Conservation (phyloP, 169 alveolate species). For the Cryptosporidium tyzzeri region DNA sequence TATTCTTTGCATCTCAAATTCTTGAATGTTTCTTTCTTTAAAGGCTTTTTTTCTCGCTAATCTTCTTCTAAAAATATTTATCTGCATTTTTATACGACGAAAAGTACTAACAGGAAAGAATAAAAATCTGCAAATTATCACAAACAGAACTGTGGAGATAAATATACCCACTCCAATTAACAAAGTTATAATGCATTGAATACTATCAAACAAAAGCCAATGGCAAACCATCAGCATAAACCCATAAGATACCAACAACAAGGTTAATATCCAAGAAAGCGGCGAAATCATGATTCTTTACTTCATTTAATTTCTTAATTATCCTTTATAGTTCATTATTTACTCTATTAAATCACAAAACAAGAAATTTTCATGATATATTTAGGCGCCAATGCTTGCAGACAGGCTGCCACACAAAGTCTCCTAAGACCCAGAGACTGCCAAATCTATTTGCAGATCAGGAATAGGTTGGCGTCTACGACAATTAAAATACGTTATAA, state of each 20-base stretch:
- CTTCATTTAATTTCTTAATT: neutral
- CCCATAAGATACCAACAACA: conserved; percentile 27
- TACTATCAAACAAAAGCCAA: conserved; percentile 17
- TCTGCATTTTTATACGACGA: conserved; percentile 23
- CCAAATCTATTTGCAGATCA: conserved; percentile 61
- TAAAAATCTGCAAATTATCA: conserved; percentile 8
- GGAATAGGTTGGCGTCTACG: neutral
- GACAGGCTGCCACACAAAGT: conserved; percentile 53
- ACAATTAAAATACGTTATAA: neutral
- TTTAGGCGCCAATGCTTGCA: conserved; percentile 42
- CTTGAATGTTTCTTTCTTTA: neutral
- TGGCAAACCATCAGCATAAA: conserved; percentile 28
- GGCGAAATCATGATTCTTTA: conserved; percentile 25
- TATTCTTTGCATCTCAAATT: conserved; percentile 11
- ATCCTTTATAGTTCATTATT: neutral
- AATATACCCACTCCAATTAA: conserved; percentile 28
- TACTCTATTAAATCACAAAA: neutral
- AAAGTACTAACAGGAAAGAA: conserved; percentile 31
- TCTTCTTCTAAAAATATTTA: conserved; percentile 6
- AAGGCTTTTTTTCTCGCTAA: conserved; percentile 11
- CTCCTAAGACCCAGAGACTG: conserved; percentile 50
- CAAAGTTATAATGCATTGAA: conserved; percentile 5
- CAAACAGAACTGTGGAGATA: conserved; percentile 9
- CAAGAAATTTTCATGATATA: neutral
- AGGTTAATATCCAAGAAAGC: conserved; percentile 18